These are phyloP conservation scores for Glonium stellatum DNA, from an alignment of 495 filamentous ascomycete genomes.

Conservation along the genomic window DNA sequence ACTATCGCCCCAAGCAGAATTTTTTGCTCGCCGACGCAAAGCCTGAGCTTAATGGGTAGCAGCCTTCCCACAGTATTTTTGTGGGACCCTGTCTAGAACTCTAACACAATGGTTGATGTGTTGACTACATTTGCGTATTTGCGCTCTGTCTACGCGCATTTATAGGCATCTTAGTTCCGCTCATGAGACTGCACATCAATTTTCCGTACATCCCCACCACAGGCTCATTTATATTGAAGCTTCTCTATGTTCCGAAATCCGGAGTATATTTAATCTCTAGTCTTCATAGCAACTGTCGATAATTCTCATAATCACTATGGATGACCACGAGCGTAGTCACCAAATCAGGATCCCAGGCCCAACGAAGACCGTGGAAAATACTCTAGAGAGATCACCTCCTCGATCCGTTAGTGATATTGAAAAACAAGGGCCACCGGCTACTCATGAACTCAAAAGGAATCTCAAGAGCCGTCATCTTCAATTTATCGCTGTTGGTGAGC, in stretches of 20 bases:
- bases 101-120: not conserved
- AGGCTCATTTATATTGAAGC: no score
- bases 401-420: constrained; percentile 19
- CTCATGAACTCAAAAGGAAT: constrained; percentile 33
- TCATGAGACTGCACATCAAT: not conserved
- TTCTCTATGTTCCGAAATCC: not conserved
- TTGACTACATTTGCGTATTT: not conserved
- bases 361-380: not conserved
- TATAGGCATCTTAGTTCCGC: not conserved
- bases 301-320: not conserved
- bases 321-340: not conserved
- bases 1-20: no score
- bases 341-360: not conserved
- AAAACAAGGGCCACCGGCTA: constrained; percentile 8
- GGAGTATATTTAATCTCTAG: not conserved
- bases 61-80: not conserved
- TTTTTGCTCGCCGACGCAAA: no score
- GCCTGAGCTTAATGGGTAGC: no score
- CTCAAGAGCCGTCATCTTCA: constrained; percentile 59
- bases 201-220: not conserved
- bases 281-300: not conserved
- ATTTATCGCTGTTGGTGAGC: constrained; percentile 65
- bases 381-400: constrained; percentile 12
- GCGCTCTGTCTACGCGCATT: not conserved
- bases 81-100: not conserved